phyloP scores from a whole-genome alignment of 192 early-diverging fungal species.

The Phlyctochytrium arcticum region DNA sequence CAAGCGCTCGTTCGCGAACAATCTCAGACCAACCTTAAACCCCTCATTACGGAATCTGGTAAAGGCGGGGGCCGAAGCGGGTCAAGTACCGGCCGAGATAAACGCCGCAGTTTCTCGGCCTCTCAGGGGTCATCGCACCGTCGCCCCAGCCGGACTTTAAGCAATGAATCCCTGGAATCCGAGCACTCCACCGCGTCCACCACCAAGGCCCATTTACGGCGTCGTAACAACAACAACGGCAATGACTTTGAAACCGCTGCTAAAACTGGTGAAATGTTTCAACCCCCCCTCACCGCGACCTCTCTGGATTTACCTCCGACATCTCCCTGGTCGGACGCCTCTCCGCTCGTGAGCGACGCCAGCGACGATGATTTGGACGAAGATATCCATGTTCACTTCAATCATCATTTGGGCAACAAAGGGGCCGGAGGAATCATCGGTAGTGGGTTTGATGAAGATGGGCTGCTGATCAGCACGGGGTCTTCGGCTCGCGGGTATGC shows the following conservation, averaged over 20 bases:
- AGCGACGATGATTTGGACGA: background rate
- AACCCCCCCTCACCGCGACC: background rate
- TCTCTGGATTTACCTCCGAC: background rate
- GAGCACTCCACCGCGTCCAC: too few relatives aligned
- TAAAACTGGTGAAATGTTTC: background rate
- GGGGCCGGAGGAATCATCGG: too few relatives aligned
- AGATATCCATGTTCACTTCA: background rate
- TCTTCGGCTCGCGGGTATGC: too few relatives aligned
- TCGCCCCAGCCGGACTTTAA: too few relatives aligned
- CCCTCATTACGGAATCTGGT: conserved; percentile 19
- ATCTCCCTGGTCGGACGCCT: conserved; percentile 14
- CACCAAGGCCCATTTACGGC: too few relatives aligned
- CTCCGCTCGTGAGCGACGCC: conserved; percentile 9
- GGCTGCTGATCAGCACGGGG: too few relatives aligned
- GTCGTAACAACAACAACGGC: too few relatives aligned
- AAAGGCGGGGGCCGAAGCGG: conserved; percentile 22
- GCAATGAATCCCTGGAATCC: too few relatives aligned
- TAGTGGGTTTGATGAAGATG: too few relatives aligned
- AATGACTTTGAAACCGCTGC: background rate
- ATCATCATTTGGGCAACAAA: too few relatives aligned
- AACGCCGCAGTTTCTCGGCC: background rate
- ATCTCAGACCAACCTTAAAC: conserved; percentile 6
- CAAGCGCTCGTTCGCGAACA: conserved; percentile 1
- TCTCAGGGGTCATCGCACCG: too few relatives aligned
- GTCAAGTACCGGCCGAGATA: background rate